A percentile compares a stretch with the other conserved stretches of the same genome.
phyloP scores from a whole-genome alignment of 1,284 basidiomycete species.

The Naganishia sp. region DNA sequence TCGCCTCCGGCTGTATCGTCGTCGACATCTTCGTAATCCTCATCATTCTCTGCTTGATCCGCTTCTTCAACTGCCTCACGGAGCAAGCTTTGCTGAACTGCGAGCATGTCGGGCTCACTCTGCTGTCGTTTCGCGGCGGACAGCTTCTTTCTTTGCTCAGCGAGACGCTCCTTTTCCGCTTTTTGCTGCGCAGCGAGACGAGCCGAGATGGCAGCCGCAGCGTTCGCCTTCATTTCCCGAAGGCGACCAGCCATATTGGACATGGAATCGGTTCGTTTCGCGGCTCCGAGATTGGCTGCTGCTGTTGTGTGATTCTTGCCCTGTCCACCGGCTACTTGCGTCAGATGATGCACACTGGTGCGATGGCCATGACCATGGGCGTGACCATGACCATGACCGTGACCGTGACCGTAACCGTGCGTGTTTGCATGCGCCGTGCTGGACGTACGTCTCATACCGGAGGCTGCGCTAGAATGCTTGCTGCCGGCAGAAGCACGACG shows the following conservation, averaged over 20 bases:
- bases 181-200: conserved; percentile 33
- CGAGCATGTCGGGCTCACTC: conserved; percentile 32
- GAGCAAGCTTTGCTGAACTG: conserved; percentile 24
- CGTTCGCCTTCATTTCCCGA: conserved; percentile 31
- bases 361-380: conserved; percentile 2
- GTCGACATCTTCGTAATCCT: conserved; percentile 24
- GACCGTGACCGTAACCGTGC: not conserved
- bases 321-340: conserved; percentile 13
- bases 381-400: too few species aligned
- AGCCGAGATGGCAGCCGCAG: conserved; percentile 32
- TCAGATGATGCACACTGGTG: conserved; percentile 13
- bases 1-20: conserved; percentile 3
- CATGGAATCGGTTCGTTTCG: conserved; percentile 30
- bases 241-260: conserved; percentile 34
- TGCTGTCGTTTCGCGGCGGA: conserved; percentile 30
- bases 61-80: not conserved
- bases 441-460: conserved; percentile 10
- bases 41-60: conserved; percentile 19
- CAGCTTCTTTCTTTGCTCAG: conserved; percentile 31
- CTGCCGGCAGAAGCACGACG: conserved; percentile 14
- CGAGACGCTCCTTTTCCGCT: conserved; percentile 30
- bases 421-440: conserved; percentile 12
- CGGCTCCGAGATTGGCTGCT: conserved; percentile 18
- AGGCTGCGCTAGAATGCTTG: conserved; percentile 1
- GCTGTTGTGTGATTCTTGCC: conserved; percentile 19